A percentile compares a stretch with the other conserved stretches of the same genome.
Conservation (phyloP, 2,329 filamentous ascomycete species). For the Fusarium musae region DNA sequence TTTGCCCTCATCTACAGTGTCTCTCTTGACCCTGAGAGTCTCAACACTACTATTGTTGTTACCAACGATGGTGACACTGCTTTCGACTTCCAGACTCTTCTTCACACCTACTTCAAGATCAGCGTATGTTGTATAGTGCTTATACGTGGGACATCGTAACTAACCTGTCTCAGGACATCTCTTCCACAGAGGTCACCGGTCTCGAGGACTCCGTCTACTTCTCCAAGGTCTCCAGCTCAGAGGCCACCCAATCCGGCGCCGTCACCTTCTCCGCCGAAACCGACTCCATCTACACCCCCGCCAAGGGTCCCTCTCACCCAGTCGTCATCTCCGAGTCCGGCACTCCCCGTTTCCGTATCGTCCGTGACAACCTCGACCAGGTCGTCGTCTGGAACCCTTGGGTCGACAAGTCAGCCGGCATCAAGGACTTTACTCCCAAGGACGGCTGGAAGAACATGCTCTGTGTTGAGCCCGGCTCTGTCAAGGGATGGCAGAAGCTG, state of each 20-base stretch:
- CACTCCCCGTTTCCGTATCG: slow-evolving; percentile 75
- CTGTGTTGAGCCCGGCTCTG: slow-evolving; percentile 90
- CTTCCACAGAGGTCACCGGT: slow-evolving; percentile 75
- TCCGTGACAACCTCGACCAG: slow-evolving; percentile 85
- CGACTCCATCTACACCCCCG: slow-evolving; percentile 87
- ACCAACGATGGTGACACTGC: slow-evolving; percentile 85
- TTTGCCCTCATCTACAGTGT: slow-evolving; percentile 96
- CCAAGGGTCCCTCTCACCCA: slow-evolving; percentile 67
- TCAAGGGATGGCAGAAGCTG: slow-evolving; percentile 83
- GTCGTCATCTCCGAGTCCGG: slow-evolving; percentile 72
- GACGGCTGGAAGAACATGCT: slow-evolving; percentile 94
- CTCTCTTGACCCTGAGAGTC: slow-evolving; percentile 77
- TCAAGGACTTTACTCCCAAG: slow-evolving; percentile 89
- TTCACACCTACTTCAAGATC: slow-evolving; percentile 90
- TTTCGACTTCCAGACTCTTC: slow-evolving; percentile 90
- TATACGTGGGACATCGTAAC: background rate
- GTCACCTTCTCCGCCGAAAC: slow-evolving; percentile 81
- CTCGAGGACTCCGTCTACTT: slow-evolving; percentile 80
- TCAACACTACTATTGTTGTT: slow-evolving; percentile 86
- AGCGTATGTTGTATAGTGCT: slow-evolving; percentile 65
- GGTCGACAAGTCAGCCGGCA: slow-evolving; percentile 82
- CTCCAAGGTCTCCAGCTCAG: slow-evolving; percentile 81
- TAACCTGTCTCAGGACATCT: slow-evolving; percentile 74
- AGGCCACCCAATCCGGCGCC: slow-evolving; percentile 71
- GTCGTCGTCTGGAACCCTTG: slow-evolving; percentile 98